A percentile compares a stretch with the other conserved stretches of the same genome.
Evolutionary conservation across 306 rosid species (phyloP).

Genomic region (Lathyrus tuberosus): DNA sequence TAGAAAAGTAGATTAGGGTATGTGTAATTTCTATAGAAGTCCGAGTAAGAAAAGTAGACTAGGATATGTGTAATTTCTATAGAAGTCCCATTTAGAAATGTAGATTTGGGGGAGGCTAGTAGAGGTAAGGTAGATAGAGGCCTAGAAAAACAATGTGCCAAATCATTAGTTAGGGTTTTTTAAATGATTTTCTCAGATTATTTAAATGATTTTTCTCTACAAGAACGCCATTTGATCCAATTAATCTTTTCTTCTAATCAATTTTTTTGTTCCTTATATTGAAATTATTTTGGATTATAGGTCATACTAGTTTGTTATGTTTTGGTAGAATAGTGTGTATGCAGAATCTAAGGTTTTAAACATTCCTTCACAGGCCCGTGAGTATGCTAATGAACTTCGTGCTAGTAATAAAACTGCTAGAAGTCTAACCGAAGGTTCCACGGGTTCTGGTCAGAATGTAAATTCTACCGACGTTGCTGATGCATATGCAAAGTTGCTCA

Average conservation of each 20-base stretch:
- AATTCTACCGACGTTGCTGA: constrained; percentile 84
- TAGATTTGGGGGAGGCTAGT: neutral
- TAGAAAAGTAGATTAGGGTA: constrained; percentile 4
- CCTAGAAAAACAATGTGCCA: constrained; percentile 5
- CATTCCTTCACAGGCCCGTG: constrained; percentile 74
- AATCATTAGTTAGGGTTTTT: neutral
- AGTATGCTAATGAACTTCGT: constrained; percentile 96
- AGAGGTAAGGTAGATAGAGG: neutral
- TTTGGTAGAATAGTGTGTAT: constrained; percentile 30
- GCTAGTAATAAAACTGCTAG: constrained; percentile 71
- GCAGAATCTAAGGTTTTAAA: constrained; percentile 34
- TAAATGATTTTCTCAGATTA: neutral
- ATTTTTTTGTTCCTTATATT: constrained; percentile 10
- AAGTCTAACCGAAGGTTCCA: constrained; percentile 69
- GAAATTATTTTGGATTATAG: neutral
- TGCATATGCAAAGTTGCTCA: constrained; percentile 85
- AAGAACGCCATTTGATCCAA: neutral
- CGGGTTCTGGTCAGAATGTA: constrained; percentile 71
- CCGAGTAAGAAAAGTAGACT: too few relatives aligned
- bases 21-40: too few relatives aligned
- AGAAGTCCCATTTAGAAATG: too few relatives aligned
- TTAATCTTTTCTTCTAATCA: constrained; percentile 11
- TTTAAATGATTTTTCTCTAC: neutral
- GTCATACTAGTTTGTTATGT: constrained; percentile 18
- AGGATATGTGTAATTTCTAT: neutral